Conservation (phyloP, 768 basidiomycete species). For the Lentinula detonsa region DNA sequence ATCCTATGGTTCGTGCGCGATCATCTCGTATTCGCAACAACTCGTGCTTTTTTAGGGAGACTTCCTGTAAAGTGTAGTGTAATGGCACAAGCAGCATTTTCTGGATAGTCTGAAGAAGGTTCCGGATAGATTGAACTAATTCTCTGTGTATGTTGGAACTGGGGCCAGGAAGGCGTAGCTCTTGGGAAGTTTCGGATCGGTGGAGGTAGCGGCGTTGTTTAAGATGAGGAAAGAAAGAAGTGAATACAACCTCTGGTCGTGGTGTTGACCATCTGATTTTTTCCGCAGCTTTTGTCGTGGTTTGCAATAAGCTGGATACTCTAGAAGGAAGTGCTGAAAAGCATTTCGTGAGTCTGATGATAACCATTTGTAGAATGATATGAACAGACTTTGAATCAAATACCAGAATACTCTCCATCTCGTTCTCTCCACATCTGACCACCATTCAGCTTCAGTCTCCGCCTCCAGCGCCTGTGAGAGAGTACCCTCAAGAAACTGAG, state of each 20-base stretch:
- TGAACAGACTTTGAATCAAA: constrained; percentile 69
- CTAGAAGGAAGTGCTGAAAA: constrained; percentile 40
- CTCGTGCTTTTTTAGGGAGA: constrained; percentile 47
- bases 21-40: constrained; percentile 63
- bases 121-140: neutral
- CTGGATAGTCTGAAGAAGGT: constrained; percentile 7
- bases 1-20: constrained; percentile 62
- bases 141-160: constrained; percentile 3
- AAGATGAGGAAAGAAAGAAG: constrained; percentile 65
- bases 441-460: constrained; percentile 81
- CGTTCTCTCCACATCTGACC: constrained; percentile 68
- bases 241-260: constrained; percentile 39
- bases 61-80: constrained; percentile 71
- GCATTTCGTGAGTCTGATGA: neutral
- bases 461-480: constrained; percentile 62
- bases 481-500: constrained; percentile 57
- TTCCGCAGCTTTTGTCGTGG: constrained; percentile 36
- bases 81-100: constrained; percentile 27
- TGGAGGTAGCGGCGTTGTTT: constrained; percentile 21
- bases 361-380: neutral
- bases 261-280: constrained; percentile 39
- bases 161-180: constrained; percentile 10
- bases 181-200: constrained; percentile 1
- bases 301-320: constrained; percentile 26
- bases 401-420: constrained; percentile 50